Percentiles rank a stretch among this genome's conserved stretches.
These are phyloP conservation scores for Suillus alpinus DNA, from an alignment of 768 basidiomycete species.

Conservation along the genomic window DNA sequence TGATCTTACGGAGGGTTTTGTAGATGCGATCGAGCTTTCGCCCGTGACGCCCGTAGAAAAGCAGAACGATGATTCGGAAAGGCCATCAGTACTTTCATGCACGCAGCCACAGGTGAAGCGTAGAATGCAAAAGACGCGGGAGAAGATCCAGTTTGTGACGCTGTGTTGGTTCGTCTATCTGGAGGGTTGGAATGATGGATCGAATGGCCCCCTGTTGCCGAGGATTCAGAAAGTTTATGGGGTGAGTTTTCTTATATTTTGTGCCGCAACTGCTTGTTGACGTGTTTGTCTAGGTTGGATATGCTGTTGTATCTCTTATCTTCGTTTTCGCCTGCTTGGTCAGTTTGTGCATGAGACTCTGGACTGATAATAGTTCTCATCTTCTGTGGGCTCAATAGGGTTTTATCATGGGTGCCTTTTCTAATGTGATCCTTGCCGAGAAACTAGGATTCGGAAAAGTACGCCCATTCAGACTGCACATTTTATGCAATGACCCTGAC, in stretches of 20 bases:
- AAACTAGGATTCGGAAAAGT: constrained; percentile 44
- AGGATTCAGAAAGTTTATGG: constrained; percentile 36
- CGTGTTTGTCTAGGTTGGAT: constrained; percentile 31
- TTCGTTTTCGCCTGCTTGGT: constrained; percentile 42
- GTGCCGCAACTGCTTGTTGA: neutral
- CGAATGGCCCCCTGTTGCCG: constrained; percentile 37
- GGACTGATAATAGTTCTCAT: neutral
- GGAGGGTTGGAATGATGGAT: constrained; percentile 38
- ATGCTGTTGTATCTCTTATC: constrained; percentile 39
- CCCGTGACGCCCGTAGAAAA: neutral
- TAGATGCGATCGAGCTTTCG: neutral
- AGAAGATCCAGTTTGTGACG: constrained; percentile 29
- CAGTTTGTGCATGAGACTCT: constrained; percentile 10
- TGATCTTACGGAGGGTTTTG: constrained; percentile 2
- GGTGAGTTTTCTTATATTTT: constrained; percentile 16
- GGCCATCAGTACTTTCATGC: neutral
- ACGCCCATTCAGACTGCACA: neutral
- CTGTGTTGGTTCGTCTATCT: constrained; percentile 36
- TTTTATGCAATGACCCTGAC: neutral
- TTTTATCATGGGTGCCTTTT: constrained; percentile 41
- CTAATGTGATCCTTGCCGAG: constrained; percentile 46
- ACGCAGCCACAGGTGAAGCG: constrained; percentile 2
- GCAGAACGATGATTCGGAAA: neutral
- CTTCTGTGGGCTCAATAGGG: constrained; percentile 26
- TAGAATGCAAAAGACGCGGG: constrained; percentile 20